Evolutionary conservation across 108 stramenopile genomes (phyloP), one percentile per base, ranked within the genome.

Genomic region (Fragilaria radians): DNA sequence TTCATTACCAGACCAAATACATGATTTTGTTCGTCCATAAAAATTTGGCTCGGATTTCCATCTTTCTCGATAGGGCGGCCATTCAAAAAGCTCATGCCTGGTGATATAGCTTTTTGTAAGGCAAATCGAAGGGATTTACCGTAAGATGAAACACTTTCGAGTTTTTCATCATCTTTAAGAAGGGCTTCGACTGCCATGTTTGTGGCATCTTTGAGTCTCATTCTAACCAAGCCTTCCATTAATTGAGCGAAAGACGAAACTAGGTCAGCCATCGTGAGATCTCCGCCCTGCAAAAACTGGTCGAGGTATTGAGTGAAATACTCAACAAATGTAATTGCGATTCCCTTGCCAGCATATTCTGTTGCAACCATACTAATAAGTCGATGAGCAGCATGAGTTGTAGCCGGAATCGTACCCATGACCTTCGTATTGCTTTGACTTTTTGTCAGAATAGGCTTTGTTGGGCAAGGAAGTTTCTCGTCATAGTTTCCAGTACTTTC

Each of bases 71-170:
- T 48, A 2, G 91, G 87, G 23, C 83, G 77, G n/a, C 91, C 91
- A 59, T 92, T 92, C 45, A 88, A 57, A 61, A 92, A 92, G 52
- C 74, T 72, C 87, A 89, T 87, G 1, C 91, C 91, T 29, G 80
- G 68, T 28, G 28, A 53, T n/a, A 88, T 57, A 36, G 74, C 60
- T 47, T 78, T 80, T 42, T 79, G 61, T 2, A 65, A 63, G 7
- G 86, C 81, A 65, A 81, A 87, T 31, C 74, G 71, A 24, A 87
- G 34, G 5, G 79, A 66, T 45, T 70, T 62, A 21, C 67, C 70
- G 46, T 87, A 87, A 42, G 11, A 42, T 1, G 62, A 34, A 24
- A 56, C 22, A n/a, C 49, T 31, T 22, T 56, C 32, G 9, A 23
- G 17, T 29, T 54, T 61, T 24, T 62, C 60, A 14, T 31, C 52